Evolutionary conservation across 371 early-diverging fungal genomes (phyloP).

Genomic region (Mortierella sp.): DNA sequence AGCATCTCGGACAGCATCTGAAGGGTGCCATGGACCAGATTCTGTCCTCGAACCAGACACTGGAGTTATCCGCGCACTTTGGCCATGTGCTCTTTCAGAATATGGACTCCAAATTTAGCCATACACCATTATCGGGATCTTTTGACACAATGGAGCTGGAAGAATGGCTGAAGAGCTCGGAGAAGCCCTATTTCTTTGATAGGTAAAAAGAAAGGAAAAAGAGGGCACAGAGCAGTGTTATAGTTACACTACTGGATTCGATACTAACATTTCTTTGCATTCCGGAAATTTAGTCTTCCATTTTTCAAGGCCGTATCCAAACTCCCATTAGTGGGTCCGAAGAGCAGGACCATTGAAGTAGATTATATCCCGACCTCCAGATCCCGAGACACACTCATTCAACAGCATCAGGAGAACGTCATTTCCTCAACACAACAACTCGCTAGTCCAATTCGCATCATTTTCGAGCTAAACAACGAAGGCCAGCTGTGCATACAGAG

Average conservation of each 20-base stretch:
- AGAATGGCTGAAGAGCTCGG: slow-evolving; percentile 31
- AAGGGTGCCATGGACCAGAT: background rate
- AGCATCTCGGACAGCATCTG: slow-evolving; percentile 14
- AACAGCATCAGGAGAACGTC: background rate
- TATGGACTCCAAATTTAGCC: slow-evolving; percentile 1
- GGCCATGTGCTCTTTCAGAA: slow-evolving; percentile 47
- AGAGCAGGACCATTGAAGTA: slow-evolving; percentile 35
- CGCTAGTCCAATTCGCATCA: slow-evolving; percentile 15
- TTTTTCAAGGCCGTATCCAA: slow-evolving; percentile 35
- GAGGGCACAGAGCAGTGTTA: background rate
- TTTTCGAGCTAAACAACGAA: slow-evolving; percentile 21
- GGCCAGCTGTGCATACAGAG: slow-evolving; percentile 19
- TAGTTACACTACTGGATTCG: background rate
- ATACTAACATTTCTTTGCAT: background rate
- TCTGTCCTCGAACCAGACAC: background rate
- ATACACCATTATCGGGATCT: slow-evolving; percentile 10
- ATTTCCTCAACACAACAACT: background rate
- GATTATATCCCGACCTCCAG: slow-evolving; percentile 35
- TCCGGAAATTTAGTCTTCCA: slow-evolving; percentile 17
- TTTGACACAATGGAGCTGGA: slow-evolving; percentile 24
- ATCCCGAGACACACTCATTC: background rate
- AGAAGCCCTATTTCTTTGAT: slow-evolving; percentile 27
- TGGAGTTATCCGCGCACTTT: slow-evolving; percentile 27
- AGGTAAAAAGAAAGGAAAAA: slow-evolving; percentile 10
- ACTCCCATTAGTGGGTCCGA: slow-evolving; percentile 12